Conservation (phyloP, 2,329 filamentous ascomycete genomes). For the Diaporthe caulivora region DNA sequence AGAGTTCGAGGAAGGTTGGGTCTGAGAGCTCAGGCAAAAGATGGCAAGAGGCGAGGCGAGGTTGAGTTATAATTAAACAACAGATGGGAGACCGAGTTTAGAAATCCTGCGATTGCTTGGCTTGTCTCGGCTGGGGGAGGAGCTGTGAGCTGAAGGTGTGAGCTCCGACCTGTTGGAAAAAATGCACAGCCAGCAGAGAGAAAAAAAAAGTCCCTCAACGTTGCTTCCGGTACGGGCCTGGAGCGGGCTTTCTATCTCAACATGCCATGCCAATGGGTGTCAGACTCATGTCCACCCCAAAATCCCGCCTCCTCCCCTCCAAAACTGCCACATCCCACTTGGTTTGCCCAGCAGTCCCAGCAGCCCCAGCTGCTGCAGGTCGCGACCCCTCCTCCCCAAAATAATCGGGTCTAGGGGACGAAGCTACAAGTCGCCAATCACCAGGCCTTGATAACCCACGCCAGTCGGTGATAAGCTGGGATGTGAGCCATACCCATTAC, state of each 20-base stretch:
- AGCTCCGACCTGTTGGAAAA: slow-evolving; percentile 27
- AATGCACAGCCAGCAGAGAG: not conserved
- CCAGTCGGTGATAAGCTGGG: slow-evolving; percentile 21
- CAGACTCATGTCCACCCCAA: slow-evolving; percentile 26
- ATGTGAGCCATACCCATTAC: not conserved
- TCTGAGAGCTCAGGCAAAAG: slow-evolving; percentile 1
- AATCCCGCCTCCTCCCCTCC: not conserved
- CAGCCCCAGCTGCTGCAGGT: not conserved
- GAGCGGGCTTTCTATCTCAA: slow-evolving; percentile 27
- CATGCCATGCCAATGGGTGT: slow-evolving; percentile 23
- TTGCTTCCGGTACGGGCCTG: slow-evolving; percentile 29
- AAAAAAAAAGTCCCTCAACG: slow-evolving; percentile 38
- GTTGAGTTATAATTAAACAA: not conserved
- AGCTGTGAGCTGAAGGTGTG: no score
- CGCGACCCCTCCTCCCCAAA: slow-evolving; percentile 37
- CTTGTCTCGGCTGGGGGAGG: slow-evolving; percentile 25
- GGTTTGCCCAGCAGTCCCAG: not conserved
- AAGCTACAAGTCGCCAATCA: slow-evolving; percentile 19
- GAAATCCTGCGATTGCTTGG: slow-evolving; percentile 31
- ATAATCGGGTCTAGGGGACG: not conserved
- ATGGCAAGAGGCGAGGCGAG: slow-evolving; percentile 16
- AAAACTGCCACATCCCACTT: slow-evolving; percentile 14
- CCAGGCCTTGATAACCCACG: slow-evolving; percentile 35
- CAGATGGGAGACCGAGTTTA: slow-evolving; percentile 11
- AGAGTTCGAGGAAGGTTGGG: not conserved